Conservation (phyloP, 2,329 filamentous ascomycete species). For the Bisporella sp. region DNA sequence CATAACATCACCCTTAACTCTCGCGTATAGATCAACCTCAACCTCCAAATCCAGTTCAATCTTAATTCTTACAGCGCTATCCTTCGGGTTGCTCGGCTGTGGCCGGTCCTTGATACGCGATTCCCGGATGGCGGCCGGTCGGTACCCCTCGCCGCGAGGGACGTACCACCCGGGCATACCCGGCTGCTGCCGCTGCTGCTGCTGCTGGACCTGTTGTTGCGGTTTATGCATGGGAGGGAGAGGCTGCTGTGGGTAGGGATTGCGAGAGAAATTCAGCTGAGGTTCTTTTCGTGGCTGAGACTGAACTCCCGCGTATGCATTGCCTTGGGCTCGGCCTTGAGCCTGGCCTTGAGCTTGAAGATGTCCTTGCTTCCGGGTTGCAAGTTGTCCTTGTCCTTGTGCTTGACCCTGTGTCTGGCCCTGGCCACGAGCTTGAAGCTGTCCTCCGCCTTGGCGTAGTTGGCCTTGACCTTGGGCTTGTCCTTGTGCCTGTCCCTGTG, state of each 20-base stretch:
- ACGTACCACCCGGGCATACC: neutral
- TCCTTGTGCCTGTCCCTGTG: neutral
- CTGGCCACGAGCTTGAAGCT: neutral
- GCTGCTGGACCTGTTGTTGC: neutral
- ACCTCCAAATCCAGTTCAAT: constrained; percentile 34
- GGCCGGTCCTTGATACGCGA: constrained; percentile 33
- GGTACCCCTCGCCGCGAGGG: neutral
- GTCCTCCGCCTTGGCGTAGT: too few relatives aligned
- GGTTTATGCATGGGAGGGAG: neutral
- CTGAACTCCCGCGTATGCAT: neutral
- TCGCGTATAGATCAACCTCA: constrained; percentile 33
- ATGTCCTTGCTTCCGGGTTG: neutral
- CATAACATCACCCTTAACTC: constrained; percentile 29
- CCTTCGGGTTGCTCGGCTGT: constrained; percentile 26
- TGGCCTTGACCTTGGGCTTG: neutral
- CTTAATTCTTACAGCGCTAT: constrained; percentile 34
- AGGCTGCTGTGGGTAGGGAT: neutral
- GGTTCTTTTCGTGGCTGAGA: too few relatives aligned
- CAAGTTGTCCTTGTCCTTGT: neutral
- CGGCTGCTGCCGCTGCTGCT: neutral
- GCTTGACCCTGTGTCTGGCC: neutral
- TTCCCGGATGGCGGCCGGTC: constrained; percentile 19
- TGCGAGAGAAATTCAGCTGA: too few relatives aligned
- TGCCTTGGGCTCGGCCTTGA: neutral
- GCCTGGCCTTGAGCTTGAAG: neutral